phyloP scores from a whole-genome alignment of 768 basidiomycete genomes.

The Dacryopinax primogenitus region DNA sequence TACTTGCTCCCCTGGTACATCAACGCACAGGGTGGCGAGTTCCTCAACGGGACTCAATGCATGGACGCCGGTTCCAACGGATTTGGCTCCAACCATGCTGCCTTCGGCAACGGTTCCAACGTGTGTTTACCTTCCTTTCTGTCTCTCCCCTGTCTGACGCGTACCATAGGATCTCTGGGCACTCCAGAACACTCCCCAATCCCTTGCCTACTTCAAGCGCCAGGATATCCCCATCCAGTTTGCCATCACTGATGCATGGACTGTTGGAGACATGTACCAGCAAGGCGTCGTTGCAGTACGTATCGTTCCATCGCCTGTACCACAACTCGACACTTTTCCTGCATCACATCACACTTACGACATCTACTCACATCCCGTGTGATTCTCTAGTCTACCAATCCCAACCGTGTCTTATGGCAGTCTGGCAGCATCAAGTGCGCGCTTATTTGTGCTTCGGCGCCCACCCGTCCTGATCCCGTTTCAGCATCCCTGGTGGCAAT shows the following conservation, averaged over 20 bases:
- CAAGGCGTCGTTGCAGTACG: constrained; percentile 13
- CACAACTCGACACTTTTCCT: not conserved
- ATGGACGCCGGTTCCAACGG: constrained; percentile 17
- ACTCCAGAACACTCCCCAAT: constrained; percentile 13
- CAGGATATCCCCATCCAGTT: constrained; percentile 16
- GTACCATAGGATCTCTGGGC: constrained; percentile 13
- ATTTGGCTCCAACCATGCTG: constrained; percentile 11
- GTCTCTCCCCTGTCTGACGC: not conserved
- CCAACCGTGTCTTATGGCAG: constrained; percentile 14
- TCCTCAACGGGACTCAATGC: constrained; percentile 14
- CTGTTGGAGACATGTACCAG: constrained; percentile 17
- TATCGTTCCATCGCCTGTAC: not conserved
- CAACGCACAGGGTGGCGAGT: constrained; percentile 14
- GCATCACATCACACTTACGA: not conserved
- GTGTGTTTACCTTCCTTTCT: not conserved
- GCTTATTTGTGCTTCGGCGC: not conserved
- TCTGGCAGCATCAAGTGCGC: constrained; percentile 6
- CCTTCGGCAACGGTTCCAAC: constrained; percentile 14
- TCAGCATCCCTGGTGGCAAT: constrained; percentile 17
- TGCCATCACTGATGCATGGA: constrained; percentile 15
- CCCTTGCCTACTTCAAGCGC: constrained; percentile 13
- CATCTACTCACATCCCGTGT: not conserved
- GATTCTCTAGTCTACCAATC: constrained; percentile 10
- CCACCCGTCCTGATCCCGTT: constrained; percentile 11
- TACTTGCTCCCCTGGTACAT: constrained; percentile 14